phyloP scores from a whole-genome alignment of 768 basidiomycete genomes.

The Mycena venus region DNA sequence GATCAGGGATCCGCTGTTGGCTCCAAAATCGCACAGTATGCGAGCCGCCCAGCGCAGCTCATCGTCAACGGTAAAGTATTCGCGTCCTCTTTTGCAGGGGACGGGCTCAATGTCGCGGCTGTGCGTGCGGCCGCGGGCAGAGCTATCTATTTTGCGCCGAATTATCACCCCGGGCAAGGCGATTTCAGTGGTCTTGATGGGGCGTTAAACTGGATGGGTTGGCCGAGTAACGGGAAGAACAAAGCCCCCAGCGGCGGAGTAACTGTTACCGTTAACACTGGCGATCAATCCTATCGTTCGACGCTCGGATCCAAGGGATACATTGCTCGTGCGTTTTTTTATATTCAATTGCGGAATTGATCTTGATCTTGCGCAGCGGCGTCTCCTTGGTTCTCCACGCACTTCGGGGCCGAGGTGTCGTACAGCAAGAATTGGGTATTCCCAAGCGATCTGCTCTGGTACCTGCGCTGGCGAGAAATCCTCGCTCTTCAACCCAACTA shows the following conservation, averaged over 20 bases:
- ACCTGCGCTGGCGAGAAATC: constrained; percentile 34
- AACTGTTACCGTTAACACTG: constrained; percentile 19
- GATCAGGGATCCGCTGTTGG: constrained; percentile 45
- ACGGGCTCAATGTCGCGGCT: constrained; percentile 40
- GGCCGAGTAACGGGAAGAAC: constrained; percentile 35
- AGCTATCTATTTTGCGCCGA: constrained; percentile 28
- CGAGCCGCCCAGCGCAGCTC: constrained; percentile 54
- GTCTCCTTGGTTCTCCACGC: constrained; percentile 65
- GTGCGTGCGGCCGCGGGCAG: constrained; percentile 26
- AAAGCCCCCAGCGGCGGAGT: constrained; percentile 30
- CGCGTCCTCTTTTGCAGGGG: constrained; percentile 61
- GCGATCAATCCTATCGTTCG: constrained; percentile 26
- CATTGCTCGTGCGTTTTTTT: constrained; percentile 34
- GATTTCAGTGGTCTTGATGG: constrained; percentile 32
- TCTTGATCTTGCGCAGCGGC: constrained; percentile 41
- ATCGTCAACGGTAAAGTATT: constrained; percentile 52
- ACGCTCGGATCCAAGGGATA: constrained; percentile 32
- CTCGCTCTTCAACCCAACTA: constrained; percentile 27
- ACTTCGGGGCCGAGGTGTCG: constrained; percentile 36
- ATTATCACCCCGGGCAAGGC: constrained; percentile 34
- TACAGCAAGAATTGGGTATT: constrained; percentile 41
- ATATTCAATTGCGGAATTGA: neutral
- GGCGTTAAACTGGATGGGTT: constrained; percentile 36
- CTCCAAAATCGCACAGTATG: constrained; percentile 53
- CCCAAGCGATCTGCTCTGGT: constrained; percentile 36